Evolutionary conservation across 1,139 yeast species (phyloP).

Genomic region (Arxiozyma heterogenica): DNA sequence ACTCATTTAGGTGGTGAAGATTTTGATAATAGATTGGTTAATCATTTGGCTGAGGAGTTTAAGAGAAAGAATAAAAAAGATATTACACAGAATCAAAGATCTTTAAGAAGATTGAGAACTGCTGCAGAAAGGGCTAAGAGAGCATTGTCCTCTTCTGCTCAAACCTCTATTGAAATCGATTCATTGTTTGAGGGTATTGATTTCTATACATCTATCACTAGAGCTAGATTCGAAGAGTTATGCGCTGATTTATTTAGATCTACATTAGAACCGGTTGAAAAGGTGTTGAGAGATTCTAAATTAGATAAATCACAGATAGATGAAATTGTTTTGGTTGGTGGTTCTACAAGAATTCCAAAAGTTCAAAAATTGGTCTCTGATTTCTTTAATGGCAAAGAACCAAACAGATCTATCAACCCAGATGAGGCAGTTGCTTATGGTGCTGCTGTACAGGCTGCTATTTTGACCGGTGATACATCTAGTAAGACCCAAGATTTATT

Average conservation of each 20-base stretch:
- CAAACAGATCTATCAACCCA: conserved; percentile 75
- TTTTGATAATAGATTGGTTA: conserved; percentile 70
- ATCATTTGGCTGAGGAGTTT: conserved; percentile 67
- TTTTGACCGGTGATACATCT: conserved; percentile 80
- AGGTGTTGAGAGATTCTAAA: conserved; percentile 72
- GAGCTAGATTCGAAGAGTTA: conserved; percentile 85
- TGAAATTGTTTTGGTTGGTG: conserved; percentile 84
- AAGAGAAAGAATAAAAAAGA: conserved; percentile 76
- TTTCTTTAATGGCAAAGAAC: conserved; percentile 81
- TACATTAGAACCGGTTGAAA: conserved; percentile 74
- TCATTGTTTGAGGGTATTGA: conserved; percentile 74
- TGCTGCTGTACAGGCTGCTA: conserved; percentile 83
- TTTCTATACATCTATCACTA: conserved; percentile 69
- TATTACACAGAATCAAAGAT: conserved; percentile 63
- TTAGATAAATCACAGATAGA: conserved; percentile 67
- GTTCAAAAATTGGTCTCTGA: conserved; percentile 77
- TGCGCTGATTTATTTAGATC: conserved; percentile 76
- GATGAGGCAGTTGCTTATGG: conserved; percentile 70
- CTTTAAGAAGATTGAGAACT: conserved; percentile 77
- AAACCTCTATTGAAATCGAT: conserved; percentile 77
- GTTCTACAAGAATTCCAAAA: conserved; percentile 90
- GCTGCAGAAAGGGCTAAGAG: conserved; percentile 90
- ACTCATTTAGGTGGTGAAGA: conserved; percentile 98
- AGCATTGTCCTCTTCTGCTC: conserved; percentile 73
- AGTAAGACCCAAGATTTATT: conserved; percentile 76